These are phyloP conservation scores for Fraxinus americana DNA, from an alignment of 257 asterid species.

Conservation along the genomic window DNA sequence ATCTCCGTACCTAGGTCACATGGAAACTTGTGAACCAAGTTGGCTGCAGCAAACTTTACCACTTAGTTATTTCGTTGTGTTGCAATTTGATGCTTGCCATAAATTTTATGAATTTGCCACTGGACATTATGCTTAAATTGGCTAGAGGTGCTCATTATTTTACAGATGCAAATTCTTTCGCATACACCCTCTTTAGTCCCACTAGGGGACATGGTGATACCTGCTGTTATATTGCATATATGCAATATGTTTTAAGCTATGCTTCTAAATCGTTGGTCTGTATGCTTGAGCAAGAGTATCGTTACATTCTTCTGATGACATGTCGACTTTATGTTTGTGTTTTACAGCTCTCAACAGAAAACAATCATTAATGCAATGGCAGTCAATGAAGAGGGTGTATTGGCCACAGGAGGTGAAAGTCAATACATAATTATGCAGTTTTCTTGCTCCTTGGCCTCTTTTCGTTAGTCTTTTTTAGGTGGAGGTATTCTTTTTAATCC, in stretches of 20 bases:
- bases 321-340: constrained; percentile 21
- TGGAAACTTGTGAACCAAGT: not conserved
- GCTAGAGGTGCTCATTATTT: not conserved
- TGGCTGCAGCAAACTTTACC: not conserved
- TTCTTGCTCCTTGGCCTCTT: not conserved
- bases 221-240: not conserved
- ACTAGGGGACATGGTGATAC: not conserved
- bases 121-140: not conserved
- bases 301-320: not conserved
- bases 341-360: constrained; percentile 88
- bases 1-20: not conserved
- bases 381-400: constrained; percentile 84
- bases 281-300: not conserved
- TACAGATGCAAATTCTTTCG: not conserved
- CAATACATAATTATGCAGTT: not conserved
- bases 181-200: not conserved
- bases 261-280: not conserved
- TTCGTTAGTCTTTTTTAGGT: no score
- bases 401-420: constrained; percentile 87
- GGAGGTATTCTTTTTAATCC: not conserved
- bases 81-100: not conserved
- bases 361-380: constrained; percentile 92
- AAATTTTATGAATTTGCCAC: not conserved
- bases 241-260: constrained; percentile 1
- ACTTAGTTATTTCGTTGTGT: not conserved